These are phyloP conservation scores for Lachnellula occidentalis DNA, from an alignment of 2,329 filamentous ascomycete species.

Conservation along the genomic window DNA sequence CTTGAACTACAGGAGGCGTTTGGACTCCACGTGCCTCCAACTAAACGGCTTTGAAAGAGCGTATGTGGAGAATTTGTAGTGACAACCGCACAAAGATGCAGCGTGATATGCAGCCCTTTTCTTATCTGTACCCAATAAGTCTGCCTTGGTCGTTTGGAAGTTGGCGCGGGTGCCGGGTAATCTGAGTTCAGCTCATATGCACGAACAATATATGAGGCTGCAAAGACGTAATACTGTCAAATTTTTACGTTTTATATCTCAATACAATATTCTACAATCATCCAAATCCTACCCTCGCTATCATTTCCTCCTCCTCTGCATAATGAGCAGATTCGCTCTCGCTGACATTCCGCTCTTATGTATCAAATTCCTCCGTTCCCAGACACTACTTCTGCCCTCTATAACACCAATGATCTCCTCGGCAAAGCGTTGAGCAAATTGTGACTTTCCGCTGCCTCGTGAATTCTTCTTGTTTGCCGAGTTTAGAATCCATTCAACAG, in stretches of 20 bases:
- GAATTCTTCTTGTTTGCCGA: slow-evolving; percentile 74
- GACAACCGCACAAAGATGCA: not conserved
- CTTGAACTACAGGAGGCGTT: not conserved
- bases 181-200: not conserved
- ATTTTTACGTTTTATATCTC: not conserved
- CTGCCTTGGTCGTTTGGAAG: not conserved
- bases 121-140: not conserved
- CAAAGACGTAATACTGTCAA: not conserved
- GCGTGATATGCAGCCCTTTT: not conserved
- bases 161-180: not conserved
- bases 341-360: slow-evolving; percentile 78
- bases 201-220: not conserved
- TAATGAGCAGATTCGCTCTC: slow-evolving; percentile 62
- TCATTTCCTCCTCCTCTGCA: slow-evolving; percentile 30
- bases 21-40: not conserved
- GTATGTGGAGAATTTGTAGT: not conserved
- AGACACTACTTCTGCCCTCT: slow-evolving; percentile 76
- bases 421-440: slow-evolving; percentile 73
- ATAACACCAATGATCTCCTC: slow-evolving; percentile 83
- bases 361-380: slow-evolving; percentile 72
- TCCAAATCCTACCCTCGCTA: not conserved
- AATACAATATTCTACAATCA: slow-evolving; percentile 15
- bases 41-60: not conserved
- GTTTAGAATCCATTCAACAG: slow-evolving; percentile 85
- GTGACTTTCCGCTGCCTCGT: slow-evolving; percentile 62